Conservation (phyloP, 306 rosid genomes). For the Argentina anserina region DNA sequence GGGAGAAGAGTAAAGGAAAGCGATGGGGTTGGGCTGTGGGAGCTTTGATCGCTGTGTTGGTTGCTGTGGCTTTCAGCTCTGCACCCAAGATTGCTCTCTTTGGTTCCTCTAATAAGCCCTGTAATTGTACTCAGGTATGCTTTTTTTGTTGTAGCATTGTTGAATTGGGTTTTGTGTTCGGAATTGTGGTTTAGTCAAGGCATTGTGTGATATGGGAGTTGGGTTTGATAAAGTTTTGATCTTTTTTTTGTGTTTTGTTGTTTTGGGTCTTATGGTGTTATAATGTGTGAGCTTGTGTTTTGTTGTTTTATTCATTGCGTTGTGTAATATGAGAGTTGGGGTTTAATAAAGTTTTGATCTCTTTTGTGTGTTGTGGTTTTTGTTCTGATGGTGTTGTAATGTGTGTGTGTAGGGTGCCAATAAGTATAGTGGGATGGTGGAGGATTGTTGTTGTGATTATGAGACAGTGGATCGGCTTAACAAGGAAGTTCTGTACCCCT, state of each 20-base stretch:
- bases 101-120: conserved; percentile 52
- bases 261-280: too few relatives aligned
- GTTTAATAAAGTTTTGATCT: neutral
- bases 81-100: conserved; percentile 42
- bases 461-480: conserved; percentile 48
- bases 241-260: neutral
- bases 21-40: conserved; percentile 59
- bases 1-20: conserved; percentile 32
- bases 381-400: neutral
- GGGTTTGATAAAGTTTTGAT: neutral
- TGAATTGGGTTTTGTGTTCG: neutral
- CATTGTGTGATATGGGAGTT: neutral
- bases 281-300: too few relatives aligned
- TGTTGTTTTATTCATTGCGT: neutral
- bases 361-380: neutral
- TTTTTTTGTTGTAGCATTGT: conserved; percentile 5
- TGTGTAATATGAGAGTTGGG: neutral
- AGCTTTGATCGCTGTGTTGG: conserved; percentile 46
- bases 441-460: conserved; percentile 56
- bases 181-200: neutral
- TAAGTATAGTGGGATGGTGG: conserved; percentile 45
- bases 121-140: conserved; percentile 64
- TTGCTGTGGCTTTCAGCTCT: conserved; percentile 53
- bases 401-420: conserved; percentile 21
- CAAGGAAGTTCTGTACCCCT: conserved; percentile 41